Evolutionary conservation across 495 filamentous ascomycete species (phyloP), one percentile per base, ranked within the genome.

Genomic region (Penicillium maclennaniae): DNA sequence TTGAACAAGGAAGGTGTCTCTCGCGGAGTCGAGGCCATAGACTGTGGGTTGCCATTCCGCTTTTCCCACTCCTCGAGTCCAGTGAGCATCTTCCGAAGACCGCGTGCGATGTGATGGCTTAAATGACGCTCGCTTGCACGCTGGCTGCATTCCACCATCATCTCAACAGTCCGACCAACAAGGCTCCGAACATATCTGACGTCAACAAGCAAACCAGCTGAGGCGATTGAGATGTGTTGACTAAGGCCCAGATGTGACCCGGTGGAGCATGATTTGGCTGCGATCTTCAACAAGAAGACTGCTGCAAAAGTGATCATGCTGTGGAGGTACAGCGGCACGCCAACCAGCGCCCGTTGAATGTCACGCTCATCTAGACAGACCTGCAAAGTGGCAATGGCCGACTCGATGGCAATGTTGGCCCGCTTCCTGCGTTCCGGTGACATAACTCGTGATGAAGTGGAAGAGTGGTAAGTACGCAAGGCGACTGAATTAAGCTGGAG

Each of bases 401-500:
- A 77, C 42, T 78, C 69, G 21, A 84, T 79, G 6, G 82, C 81
- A 27, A 79, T 59, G 46, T 78, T 79, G 16, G 78, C 80, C 21
- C 69, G 68, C 46, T 80, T 79, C 47, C 76, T 71, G 45, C 80
- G 79, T 58, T 77, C 71, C 2, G 65, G 47, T n/a, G 79, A 79
- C 58, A 83, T 71, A 9, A 65, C 58, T 39, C 73, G 69, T n/a
- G 76, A 71, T 4, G 74, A 75, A 1, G 73, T 69, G 1, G 71
- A 72, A 25, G 72, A 75, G 51, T 77, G 69, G 39, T 82, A 75
- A 21, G 78, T 81, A 21, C 82, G 76, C 23, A 85, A 64, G 16
- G 80, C 79, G 6, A 83, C 68, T 10, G 81, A 83, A 47, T 83
- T 81, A 34, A 84, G 63, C 47, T 83, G 80, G 19, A 85, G 66